phyloP scores from a whole-genome alignment of 495 filamentous ascomycete species.

The Penicillium desertorum region DNA sequence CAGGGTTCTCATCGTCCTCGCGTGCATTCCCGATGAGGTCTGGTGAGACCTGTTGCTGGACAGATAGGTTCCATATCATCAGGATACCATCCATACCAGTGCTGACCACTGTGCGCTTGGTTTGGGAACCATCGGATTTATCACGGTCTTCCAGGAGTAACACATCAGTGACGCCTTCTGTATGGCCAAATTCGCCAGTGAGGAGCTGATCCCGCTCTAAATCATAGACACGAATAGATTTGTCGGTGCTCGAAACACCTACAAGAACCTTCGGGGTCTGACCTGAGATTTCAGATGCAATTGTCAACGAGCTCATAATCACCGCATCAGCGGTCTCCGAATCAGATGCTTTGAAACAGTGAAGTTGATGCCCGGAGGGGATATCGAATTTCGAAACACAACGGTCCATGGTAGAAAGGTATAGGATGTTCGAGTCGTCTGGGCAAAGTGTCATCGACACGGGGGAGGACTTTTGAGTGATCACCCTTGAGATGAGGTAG shows the following conservation, averaged over 20 bases:
- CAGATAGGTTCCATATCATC: constrained; percentile 75
- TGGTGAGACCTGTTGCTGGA: constrained; percentile 38
- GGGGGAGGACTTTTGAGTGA: constrained; percentile 82
- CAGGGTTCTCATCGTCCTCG: constrained; percentile 45
- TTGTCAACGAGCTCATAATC: constrained; percentile 71
- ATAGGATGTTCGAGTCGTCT: constrained; percentile 57
- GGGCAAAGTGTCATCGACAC: constrained; percentile 72
- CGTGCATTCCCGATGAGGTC: constrained; percentile 29
- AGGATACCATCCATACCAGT: constrained; percentile 81
- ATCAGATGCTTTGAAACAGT: constrained; percentile 79
- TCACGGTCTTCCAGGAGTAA: constrained; percentile 60
- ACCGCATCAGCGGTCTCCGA: constrained; percentile 76
- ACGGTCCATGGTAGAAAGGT: constrained; percentile 81
- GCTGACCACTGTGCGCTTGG: constrained; percentile 60
- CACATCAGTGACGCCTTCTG: constrained; percentile 83
- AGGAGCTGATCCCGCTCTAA: constrained; percentile 71
- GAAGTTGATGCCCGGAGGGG: constrained; percentile 63
- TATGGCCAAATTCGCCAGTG: constrained; percentile 90
- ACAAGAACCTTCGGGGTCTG: constrained; percentile 60
- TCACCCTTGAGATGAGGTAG: constrained; percentile 69
- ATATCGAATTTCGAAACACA: constrained; percentile 76
- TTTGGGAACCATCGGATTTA: constrained; percentile 38
- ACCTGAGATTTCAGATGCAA: constrained; percentile 40
- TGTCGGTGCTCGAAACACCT: constrained; percentile 88
- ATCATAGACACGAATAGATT: constrained; percentile 89